These are phyloP conservation scores for Aspergillus proliferans DNA, from an alignment of 2,329 filamentous ascomycete genomes.

Conservation along the genomic window DNA sequence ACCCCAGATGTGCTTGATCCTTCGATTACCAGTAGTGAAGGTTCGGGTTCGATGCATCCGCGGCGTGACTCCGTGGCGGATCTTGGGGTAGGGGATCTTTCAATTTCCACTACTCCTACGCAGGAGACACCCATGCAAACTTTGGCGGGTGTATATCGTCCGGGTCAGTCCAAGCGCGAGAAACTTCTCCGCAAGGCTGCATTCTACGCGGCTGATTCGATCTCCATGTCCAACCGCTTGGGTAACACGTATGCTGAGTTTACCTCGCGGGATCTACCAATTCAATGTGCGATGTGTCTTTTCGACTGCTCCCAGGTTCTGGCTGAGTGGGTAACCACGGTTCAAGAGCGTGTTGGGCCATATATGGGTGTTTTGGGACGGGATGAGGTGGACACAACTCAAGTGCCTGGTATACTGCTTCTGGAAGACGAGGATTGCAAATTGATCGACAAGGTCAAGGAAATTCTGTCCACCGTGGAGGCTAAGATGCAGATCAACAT, in stretches of 20 bases:
- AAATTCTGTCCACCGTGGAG: slow-evolving; percentile 70
- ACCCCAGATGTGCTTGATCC: slow-evolving; percentile 25
- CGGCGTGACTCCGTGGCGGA: slow-evolving; percentile 32
- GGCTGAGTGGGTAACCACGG: slow-evolving; percentile 85
- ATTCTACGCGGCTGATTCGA: slow-evolving; percentile 86
- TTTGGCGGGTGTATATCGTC: slow-evolving; percentile 27
- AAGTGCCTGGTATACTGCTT: slow-evolving; percentile 82
- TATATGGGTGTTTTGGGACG: slow-evolving; percentile 82
- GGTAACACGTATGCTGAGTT: slow-evolving; percentile 81
- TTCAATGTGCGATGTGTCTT: slow-evolving; percentile 85
- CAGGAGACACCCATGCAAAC: slow-evolving; percentile 27
- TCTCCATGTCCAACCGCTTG: slow-evolving; percentile 80
- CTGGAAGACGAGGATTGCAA: slow-evolving; percentile 88
- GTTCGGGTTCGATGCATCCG: slow-evolving; percentile 11
- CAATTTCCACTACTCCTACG: slow-evolving; percentile 30
- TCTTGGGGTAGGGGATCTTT: slow-evolving; percentile 30
- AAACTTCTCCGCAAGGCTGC: slow-evolving; percentile 88
- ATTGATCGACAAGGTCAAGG: slow-evolving; percentile 72
- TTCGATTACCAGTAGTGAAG: slow-evolving; percentile 19
- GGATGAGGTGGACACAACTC: slow-evolving; percentile 69
- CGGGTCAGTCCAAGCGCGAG: slow-evolving; percentile 61
- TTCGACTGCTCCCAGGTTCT: slow-evolving; percentile 93
- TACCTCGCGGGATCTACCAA: slow-evolving; percentile 74
- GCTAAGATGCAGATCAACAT: slow-evolving; percentile 65
- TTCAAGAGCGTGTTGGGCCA: slow-evolving; percentile 88